Evolutionary conservation across 2,329 filamentous ascomycete species (phyloP).

Genomic region (Aspergillus tanneri): DNA sequence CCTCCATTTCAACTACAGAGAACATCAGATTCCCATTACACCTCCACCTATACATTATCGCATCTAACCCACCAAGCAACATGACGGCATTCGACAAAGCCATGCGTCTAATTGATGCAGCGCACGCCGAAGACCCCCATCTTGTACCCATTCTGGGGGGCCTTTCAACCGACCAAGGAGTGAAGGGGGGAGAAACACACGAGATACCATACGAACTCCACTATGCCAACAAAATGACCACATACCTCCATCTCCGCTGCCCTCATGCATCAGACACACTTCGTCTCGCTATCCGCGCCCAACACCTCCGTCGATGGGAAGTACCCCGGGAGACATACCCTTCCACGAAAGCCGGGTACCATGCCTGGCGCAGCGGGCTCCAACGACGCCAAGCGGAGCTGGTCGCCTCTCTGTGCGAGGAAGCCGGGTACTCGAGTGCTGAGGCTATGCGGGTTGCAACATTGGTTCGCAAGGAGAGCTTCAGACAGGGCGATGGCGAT

Average conservation of each 20-base stretch:
- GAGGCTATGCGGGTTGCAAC: conserved; percentile 63
- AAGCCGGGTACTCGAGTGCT: conserved; percentile 51
- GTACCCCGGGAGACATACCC: conserved; percentile 72
- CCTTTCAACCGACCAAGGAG: background rate
- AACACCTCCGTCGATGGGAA: conserved; percentile 85
- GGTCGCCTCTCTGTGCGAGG: conserved; percentile 53
- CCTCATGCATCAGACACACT: conserved; percentile 66
- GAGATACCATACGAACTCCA: conserved; percentile 72
- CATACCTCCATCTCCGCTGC: conserved; percentile 63
- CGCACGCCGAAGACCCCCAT: conserved; percentile 64
- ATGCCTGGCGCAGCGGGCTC: conserved; percentile 73
- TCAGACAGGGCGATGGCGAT: conserved; percentile 51
- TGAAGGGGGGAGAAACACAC: background rate
- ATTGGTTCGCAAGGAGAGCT: conserved; percentile 76
- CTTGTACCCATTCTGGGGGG: conserved; percentile 26
- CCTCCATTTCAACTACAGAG: too few species aligned
- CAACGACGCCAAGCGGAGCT: conserved; percentile 70
- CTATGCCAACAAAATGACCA: conserved; percentile 77
- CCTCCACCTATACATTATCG: too few species aligned
- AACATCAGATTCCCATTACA: too few species aligned
- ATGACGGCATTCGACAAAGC: conserved; percentile 48
- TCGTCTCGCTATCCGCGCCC: conserved; percentile 74
- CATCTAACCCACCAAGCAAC: conserved; percentile 9
- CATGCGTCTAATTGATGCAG: conserved; percentile 69
- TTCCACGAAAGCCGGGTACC: conserved; percentile 72